Evolutionary conservation across 2,329 filamentous ascomycete genomes (phyloP).

Genomic region (Aspergillus sergii): DNA sequence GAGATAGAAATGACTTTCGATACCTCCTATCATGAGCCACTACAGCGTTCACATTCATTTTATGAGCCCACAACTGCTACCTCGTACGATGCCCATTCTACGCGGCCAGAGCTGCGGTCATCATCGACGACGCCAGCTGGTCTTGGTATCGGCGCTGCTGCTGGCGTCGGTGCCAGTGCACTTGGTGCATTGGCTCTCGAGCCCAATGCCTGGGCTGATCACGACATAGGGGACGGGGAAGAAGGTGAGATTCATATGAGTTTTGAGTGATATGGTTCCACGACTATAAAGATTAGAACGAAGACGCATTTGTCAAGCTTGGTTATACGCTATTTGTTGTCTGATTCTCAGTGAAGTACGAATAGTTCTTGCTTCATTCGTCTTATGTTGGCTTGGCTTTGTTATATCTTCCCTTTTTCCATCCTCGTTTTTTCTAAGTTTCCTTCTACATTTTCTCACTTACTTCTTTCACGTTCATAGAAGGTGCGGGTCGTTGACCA

Average conservation of each 20-base stretch:
- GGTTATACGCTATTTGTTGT: slow-evolving; percentile 8
- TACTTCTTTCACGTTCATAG: not conserved
- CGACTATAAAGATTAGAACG: slow-evolving; percentile 15
- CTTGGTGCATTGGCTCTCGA: slow-evolving; percentile 39
- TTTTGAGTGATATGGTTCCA: slow-evolving; percentile 62
- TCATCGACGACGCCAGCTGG: slow-evolving; percentile 35
- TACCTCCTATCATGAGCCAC: slow-evolving; percentile 56
- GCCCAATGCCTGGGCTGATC: slow-evolving; percentile 71
- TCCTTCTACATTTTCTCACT: not conserved
- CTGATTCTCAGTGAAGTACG: not conserved
- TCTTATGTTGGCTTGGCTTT: not conserved
- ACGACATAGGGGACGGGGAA: slow-evolving; percentile 68
- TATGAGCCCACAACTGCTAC: slow-evolving; percentile 16
- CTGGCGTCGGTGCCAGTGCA: slow-evolving; percentile 26
- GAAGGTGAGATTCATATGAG: slow-evolving; percentile 80
- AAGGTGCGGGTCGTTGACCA: not conserved
- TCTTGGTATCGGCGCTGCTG: slow-evolving; percentile 23
- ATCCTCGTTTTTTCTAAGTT: not conserved
- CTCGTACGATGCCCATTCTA: slow-evolving; percentile 13
- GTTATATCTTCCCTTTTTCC: not conserved
- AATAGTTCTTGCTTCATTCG: not conserved
- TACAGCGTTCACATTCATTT: slow-evolving; percentile 23
- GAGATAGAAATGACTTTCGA: slow-evolving; percentile 72
- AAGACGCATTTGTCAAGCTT: slow-evolving; percentile 3
- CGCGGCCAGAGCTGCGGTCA: slow-evolving; percentile 34